These are phyloP conservation scores for Begonia fuchsioides DNA, from an alignment of 306 rosid species.

Conservation along the genomic window DNA sequence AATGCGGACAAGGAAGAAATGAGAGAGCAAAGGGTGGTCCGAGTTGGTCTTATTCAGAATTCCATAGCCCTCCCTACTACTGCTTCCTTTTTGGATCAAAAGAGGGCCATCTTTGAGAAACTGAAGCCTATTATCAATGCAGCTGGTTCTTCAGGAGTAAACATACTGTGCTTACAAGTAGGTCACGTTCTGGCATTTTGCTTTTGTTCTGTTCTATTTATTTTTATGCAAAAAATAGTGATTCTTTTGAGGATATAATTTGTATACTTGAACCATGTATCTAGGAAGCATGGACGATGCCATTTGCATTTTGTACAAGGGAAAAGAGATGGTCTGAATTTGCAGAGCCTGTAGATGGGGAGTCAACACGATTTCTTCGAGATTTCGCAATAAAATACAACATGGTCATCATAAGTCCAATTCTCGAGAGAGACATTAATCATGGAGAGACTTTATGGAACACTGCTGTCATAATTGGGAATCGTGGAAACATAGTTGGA, in stretches of 20 bases:
- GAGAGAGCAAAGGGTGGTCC: constrained; percentile 66
- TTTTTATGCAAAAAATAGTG: neutral
- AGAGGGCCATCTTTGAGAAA: constrained; percentile 56
- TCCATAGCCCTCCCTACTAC: constrained; percentile 68
- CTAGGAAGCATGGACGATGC: constrained; percentile 97
- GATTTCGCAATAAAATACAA: constrained; percentile 53
- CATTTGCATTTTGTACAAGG: constrained; percentile 83
- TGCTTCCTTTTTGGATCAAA: constrained; percentile 57
- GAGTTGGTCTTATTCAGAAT: constrained; percentile 89
- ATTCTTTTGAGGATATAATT: too few species aligned
- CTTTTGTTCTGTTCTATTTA: neutral
- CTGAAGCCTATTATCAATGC: constrained; percentile 69
- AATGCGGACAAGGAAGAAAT: constrained; percentile 52
- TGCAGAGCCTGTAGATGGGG: constrained; percentile 83
- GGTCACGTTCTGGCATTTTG: constrained; percentile 9
- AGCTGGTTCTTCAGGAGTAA: constrained; percentile 76
- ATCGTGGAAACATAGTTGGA: constrained; percentile 73
- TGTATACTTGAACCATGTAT: neutral
- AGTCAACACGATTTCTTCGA: constrained; percentile 56
- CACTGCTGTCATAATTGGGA: constrained; percentile 73
- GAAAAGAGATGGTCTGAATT: constrained; percentile 96
- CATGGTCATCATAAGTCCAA: constrained; percentile 83
- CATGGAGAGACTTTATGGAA: constrained; percentile 95
- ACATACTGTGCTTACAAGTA: constrained; percentile 86
- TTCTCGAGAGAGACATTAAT: constrained; percentile 79